A percentile compares a stretch with the other conserved stretches of the same genome.
Conservation (phyloP, 2,329 filamentous ascomycete genomes). For the Seiridium cupressi region DNA sequence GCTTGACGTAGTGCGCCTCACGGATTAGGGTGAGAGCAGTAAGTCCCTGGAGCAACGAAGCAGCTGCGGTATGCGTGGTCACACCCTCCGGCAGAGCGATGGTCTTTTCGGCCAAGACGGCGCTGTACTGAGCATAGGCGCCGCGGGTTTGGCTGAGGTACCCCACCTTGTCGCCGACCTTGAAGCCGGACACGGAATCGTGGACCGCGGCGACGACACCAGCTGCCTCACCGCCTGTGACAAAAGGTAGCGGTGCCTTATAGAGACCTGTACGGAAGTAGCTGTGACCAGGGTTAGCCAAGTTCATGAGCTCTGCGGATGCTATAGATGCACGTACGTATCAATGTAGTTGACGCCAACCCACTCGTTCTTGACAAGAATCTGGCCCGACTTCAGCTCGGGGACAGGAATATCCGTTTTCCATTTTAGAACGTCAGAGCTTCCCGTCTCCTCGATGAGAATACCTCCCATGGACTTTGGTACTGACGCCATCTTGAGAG, state of each 20-base stretch:
- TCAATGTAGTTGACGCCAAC: conserved; percentile 89
- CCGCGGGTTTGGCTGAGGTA: conserved; percentile 52
- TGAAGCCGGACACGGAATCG: conserved; percentile 46
- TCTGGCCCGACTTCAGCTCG: conserved; percentile 62
- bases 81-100: conserved; percentile 65
- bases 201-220: conserved; percentile 66
- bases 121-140: conserved; percentile 57
- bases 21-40: conserved; percentile 78
- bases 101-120: conserved; percentile 50
- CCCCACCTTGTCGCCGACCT: conserved; percentile 68
- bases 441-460: conserved; percentile 69
- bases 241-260: conserved; percentile 65
- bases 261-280: conserved; percentile 90
- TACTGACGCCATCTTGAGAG: conserved; percentile 33
- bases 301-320: neutral
- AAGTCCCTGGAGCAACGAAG: conserved; percentile 74
- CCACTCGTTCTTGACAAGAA: conserved; percentile 79
- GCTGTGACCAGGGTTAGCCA: conserved; percentile 27
- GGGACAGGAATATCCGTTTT: conserved; percentile 72
- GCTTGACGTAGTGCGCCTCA: conserved; percentile 72
- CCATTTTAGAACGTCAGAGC: conserved; percentile 69
- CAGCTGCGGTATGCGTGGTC: conserved; percentile 61
- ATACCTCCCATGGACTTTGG: conserved; percentile 73
- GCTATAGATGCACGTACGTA: conserved; percentile 45
- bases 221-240: conserved; percentile 76